Evolutionary conservation across 257 asterid species (phyloP), one percentile per base, ranked within the genome.

Genomic region (Solanum appendiculatum): DNA sequence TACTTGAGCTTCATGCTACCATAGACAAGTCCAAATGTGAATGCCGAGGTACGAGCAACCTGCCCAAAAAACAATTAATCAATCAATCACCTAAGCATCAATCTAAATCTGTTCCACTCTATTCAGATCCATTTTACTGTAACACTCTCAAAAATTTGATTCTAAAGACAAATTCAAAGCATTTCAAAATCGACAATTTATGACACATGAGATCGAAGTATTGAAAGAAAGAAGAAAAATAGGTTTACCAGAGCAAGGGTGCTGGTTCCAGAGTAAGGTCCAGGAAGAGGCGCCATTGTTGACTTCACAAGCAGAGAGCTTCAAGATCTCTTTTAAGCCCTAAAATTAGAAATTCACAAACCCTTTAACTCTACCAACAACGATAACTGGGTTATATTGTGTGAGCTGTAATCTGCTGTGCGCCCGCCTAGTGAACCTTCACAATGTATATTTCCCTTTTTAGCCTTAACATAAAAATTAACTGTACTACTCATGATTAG

Each of bases 241-340:
- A 75, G 86, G 8, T 85, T 73, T 89, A 92, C 94, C 89, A 91
- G 31, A 70, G 94, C 93, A 51, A 92, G 92, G 44, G 93, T 91
- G 90, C 94, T 92, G 86, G 86, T 86, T 84, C 94, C 94, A 85
- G 93, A 92, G 85, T 92, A 92, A 9, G 86, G 92, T 81, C 93
- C 92, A 11, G 91, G 91, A 80, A 89, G 90, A 51, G 90, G 90
- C 36, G 93, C 89, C 94, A 91, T 91, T 84, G 77, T 87, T 75
- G 84, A 86, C 68, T 42, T 25, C 63, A 64, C 78, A 36, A 70
- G 14, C 6, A 18, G 73, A 85, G 68, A 46, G 60, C 42, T 48
- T 68, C 60, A 15, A 68, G 84, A 86, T 86, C 87, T n/a, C 87
- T 68, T 58, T 86, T 9, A 37, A 51, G 68, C 87, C 83, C 87